These are phyloP conservation scores for Adiantum capillusveneris DNA, from an alignment of 75 land plant genomes.

Conservation along the genomic window DNA sequence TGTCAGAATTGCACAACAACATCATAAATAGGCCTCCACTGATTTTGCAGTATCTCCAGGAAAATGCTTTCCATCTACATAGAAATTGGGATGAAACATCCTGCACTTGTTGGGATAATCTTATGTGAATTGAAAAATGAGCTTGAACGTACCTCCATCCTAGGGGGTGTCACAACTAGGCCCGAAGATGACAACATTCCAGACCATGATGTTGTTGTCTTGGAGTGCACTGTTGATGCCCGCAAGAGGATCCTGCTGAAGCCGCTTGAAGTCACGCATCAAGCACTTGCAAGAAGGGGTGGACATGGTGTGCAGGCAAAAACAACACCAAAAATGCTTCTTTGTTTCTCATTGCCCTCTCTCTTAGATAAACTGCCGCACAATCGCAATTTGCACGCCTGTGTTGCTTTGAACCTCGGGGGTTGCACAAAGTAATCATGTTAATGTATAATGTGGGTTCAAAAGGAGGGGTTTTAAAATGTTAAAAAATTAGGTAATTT, in stretches of 20 bases:
- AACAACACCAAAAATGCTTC: too few species aligned
- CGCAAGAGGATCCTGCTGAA: slow-evolving; percentile 86
- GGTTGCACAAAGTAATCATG: too few species aligned
- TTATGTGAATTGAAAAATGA: slow-evolving; percentile 48
- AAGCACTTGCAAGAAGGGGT: slow-evolving; percentile 72
- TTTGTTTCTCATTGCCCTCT: too few species aligned
- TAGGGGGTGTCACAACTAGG: slow-evolving; percentile 38
- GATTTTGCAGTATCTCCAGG: slow-evolving; percentile 73
- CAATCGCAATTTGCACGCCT: too few species aligned
- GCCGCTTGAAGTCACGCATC: slow-evolving; percentile 84
- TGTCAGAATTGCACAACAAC: slow-evolving; percentile 76
- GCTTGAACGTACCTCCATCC: slow-evolving; percentile 55
- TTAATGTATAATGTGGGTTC: too few species aligned
- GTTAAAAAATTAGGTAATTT: too few species aligned
- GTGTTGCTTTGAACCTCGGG: too few species aligned
- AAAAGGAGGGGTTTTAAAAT: too few species aligned
- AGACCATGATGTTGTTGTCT: slow-evolving; percentile 82
- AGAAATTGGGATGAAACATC: slow-evolving; percentile 75
- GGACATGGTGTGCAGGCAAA: too few species aligned
- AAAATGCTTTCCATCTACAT: slow-evolving; percentile 84
- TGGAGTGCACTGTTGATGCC: slow-evolving; percentile 85
- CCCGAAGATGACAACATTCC: slow-evolving; percentile 89
- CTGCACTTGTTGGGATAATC: slow-evolving; percentile 55
- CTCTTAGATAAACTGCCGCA: too few species aligned
- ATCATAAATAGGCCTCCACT: slow-evolving; percentile 88